Evolutionary conservation across 2,329 filamentous ascomycete genomes (phyloP).

Genomic region (Colletotrichum trifolii): DNA sequence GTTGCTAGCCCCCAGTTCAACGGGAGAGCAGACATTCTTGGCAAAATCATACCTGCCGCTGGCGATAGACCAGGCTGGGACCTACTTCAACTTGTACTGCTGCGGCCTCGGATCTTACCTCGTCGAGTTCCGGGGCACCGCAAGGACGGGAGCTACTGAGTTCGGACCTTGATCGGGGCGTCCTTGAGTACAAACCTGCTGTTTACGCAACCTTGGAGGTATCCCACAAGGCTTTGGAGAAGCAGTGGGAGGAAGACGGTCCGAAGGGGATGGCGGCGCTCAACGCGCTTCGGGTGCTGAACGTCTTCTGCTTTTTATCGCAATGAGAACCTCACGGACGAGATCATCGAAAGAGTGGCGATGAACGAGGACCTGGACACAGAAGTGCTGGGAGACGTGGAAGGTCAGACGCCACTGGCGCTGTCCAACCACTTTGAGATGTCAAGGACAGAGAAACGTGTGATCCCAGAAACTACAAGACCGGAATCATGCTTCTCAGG

Average conservation of each 20-base stretch:
- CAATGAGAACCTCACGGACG: conserved; percentile 37
- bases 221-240: conserved; percentile 37
- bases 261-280: conserved; percentile 21
- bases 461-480: background rate
- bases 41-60: conserved; percentile 41
- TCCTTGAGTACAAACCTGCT: conserved; percentile 29
- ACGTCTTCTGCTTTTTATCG: conserved; percentile 44
- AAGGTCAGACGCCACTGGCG: background rate
- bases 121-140: conserved; percentile 6
- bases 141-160: too few species aligned
- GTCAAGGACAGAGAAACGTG: conserved; percentile 20
- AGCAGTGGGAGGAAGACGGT: background rate
- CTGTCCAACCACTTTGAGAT: background rate
- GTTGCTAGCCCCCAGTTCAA: conserved; percentile 37
- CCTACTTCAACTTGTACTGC: conserved; percentile 28
- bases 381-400: background rate
- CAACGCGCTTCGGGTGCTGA: conserved; percentile 41
- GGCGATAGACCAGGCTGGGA: conserved; percentile 43
- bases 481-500: conserved; percentile 26
- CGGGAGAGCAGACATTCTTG: conserved; percentile 41
- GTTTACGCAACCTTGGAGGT: conserved; percentile 43
- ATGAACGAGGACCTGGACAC: background rate
- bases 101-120: conserved; percentile 37
- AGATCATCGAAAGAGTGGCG: conserved; percentile 37
- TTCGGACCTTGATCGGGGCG: conserved; percentile 36